phyloP scores from a whole-genome alignment of 208 protist genomes.

The Crithidia thermophila region DNA sequence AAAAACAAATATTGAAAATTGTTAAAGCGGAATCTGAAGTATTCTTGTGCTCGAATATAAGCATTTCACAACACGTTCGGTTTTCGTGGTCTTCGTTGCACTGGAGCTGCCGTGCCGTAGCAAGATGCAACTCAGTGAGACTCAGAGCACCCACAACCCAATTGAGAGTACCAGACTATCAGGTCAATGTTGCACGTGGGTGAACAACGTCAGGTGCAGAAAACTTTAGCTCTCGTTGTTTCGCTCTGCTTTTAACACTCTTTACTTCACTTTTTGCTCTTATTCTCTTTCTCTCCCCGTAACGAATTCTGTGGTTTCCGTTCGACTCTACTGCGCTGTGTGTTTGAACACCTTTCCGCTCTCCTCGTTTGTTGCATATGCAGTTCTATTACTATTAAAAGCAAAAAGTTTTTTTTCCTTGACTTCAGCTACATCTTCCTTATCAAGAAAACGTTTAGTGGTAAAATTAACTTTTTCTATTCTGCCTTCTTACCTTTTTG shows the following conservation, averaged over 20 bases:
- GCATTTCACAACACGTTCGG: too few species aligned
- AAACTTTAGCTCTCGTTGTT: not conserved
- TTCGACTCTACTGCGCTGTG: not conserved
- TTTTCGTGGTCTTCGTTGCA: too few species aligned
- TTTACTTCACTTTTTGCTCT: not conserved
- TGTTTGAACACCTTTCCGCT: not conserved
- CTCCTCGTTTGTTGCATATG: too few species aligned
- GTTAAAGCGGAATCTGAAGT: not conserved
- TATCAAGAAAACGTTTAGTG: too few species aligned
- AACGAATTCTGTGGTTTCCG: not conserved
- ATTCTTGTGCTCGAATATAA: too few species aligned
- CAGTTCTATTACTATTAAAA: too few species aligned
- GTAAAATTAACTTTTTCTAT: too few species aligned
- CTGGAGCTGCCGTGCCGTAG: too few species aligned
- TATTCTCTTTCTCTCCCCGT: slow-evolving; percentile 6
- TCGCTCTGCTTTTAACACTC: not conserved
- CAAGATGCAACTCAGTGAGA: too few species aligned
- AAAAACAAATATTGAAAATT: not conserved
- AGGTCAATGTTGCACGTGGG: too few species aligned
- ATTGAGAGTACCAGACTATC: too few species aligned
- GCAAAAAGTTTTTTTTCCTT: not conserved
- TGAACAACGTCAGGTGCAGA: not conserved
- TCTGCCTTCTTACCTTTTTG: slow-evolving; percentile 4
- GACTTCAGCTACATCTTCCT: not conserved
- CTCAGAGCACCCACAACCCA: too few species aligned